Conservation (phyloP, 129 eudicot genomes). For the Flaveria linearis region DNA sequence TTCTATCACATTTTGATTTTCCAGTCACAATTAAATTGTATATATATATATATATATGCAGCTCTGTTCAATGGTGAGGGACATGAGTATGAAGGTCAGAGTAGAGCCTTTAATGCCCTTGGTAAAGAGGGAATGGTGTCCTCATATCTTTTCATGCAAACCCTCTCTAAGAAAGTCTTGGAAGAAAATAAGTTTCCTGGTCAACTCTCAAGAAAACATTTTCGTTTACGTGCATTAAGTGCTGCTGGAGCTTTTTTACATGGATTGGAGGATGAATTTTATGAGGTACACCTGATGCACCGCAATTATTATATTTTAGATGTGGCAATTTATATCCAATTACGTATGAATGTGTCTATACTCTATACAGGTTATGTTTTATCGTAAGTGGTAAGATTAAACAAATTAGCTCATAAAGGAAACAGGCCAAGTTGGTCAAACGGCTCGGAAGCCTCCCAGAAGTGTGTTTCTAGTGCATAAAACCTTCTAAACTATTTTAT, state of each 20-base stretch:
- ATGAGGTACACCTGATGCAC: conserved; percentile 48
- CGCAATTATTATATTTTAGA: background rate
- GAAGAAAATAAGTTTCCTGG: conserved; percentile 48
- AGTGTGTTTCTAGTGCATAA: background rate
- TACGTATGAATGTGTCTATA: background rate
- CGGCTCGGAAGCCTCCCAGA: background rate
- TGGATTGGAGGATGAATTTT: conserved; percentile 89
- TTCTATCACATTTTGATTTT: background rate
- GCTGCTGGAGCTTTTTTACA: conserved; percentile 82
- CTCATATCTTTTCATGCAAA: conserved; percentile 57
- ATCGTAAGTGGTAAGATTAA: background rate
- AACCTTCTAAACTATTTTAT: background rate
- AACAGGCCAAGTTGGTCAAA: background rate
- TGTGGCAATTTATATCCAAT: background rate
- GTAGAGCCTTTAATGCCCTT: conserved; percentile 64
- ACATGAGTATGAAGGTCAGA: conserved; percentile 73
- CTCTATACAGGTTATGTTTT: background rate
- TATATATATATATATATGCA: conserved; percentile 32
- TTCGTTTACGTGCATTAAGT: conserved; percentile 46
- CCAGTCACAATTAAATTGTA: background rate
- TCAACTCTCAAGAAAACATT: conserved; percentile 38
- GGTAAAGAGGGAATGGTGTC: conserved; percentile 60
- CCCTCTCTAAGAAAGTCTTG: conserved; percentile 60
- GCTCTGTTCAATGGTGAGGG: conserved; percentile 87
- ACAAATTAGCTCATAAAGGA: background rate